Evolutionary conservation across 345 rosid species (phyloP).

Genomic region (Citrus mangshanensis): DNA sequence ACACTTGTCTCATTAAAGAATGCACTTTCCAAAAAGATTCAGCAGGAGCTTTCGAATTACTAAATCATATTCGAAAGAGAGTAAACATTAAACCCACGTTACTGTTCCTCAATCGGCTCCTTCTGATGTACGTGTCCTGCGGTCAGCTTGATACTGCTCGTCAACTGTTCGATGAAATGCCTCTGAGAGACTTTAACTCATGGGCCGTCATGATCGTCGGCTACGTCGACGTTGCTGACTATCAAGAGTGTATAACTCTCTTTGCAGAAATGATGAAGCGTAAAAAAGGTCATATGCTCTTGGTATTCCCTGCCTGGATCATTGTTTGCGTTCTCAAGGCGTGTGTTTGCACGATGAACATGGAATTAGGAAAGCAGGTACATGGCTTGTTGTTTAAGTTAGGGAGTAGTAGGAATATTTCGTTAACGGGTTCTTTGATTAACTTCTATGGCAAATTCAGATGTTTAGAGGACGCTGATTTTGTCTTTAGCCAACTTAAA

Average conservation of each 20-base stretch:
- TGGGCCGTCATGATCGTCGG: slow-evolving; percentile 57
- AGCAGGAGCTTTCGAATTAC: slow-evolving; percentile 44
- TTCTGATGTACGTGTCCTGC: slow-evolving; percentile 45
- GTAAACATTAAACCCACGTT: slow-evolving; percentile 29
- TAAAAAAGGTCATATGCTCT: background rate
- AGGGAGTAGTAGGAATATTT: slow-evolving; percentile 32
- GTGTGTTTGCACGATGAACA: slow-evolving; percentile 40
- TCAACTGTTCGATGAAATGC: slow-evolving; percentile 67
- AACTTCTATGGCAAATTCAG: slow-evolving; percentile 52
- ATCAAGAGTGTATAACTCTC: slow-evolving; percentile 35
- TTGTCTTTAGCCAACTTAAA: slow-evolving; percentile 35
- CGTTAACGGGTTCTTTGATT: slow-evolving; percentile 41
- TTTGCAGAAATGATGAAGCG: slow-evolving; percentile 38
- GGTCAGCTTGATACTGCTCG: slow-evolving; percentile 45
- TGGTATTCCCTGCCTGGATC: slow-evolving; percentile 41
- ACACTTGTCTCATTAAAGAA: slow-evolving; percentile 56
- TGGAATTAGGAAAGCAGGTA: slow-evolving; percentile 61
- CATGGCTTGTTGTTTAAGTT: slow-evolving; percentile 59
- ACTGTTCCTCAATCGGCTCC: slow-evolving; percentile 41
- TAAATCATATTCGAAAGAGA: slow-evolving; percentile 29
- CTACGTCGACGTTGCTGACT: slow-evolving; percentile 34
- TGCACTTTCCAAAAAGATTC: slow-evolving; percentile 42
- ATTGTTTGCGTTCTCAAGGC: slow-evolving; percentile 46
- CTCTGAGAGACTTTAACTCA: slow-evolving; percentile 43
- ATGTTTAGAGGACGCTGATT: slow-evolving; percentile 39